Percentiles rank a stretch among this genome's conserved stretches.
Conservation (phyloP, 108 stramenopile species). For the Cyclotella atomus region DNA sequence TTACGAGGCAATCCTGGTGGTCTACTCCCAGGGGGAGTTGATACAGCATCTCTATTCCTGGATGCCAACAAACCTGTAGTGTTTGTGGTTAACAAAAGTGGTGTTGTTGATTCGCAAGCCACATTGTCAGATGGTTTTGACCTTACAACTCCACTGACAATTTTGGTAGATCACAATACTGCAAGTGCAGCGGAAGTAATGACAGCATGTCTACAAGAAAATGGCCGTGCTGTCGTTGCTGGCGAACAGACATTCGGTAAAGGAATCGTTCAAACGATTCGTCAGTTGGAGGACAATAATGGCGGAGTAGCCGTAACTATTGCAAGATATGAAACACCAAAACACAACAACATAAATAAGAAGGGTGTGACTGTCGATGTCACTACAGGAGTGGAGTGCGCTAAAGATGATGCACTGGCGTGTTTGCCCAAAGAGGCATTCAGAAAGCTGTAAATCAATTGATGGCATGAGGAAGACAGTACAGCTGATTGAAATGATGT, state of each 20-base stretch:
- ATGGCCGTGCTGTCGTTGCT: constrained; percentile 74
- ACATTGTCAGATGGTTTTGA: constrained; percentile 74
- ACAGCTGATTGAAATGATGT: no score
- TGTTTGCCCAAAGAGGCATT: constrained; percentile 46
- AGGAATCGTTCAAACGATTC: constrained; percentile 91
- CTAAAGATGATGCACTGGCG: constrained; percentile 72
- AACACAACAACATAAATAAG: constrained; percentile 88
- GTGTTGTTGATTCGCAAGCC: constrained; percentile 69
- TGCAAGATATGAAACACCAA: constrained; percentile 88
- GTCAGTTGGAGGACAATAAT: constrained; percentile 63
- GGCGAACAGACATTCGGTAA: constrained; percentile 91
- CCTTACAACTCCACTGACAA: constrained; percentile 63
- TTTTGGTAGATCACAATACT: constrained; percentile 87
- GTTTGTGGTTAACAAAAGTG: constrained; percentile 84
- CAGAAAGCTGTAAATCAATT: constrained; percentile 14
- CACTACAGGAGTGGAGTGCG: constrained; percentile 64
- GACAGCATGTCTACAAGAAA: constrained; percentile 89
- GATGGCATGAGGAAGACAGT: no score
- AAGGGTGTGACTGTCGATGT: constrained; percentile 78
- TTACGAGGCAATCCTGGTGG: constrained; percentile 95
- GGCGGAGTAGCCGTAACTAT: constrained; percentile 91
- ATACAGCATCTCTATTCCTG: constrained; percentile 91
- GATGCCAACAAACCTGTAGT: constrained; percentile 80
- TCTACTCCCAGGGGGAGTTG: constrained; percentile 92
- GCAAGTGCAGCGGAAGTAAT: constrained; percentile 91